Evolutionary conservation across 768 basidiomycete genomes (phyloP).

Genomic region (Lentinula sp.): DNA sequence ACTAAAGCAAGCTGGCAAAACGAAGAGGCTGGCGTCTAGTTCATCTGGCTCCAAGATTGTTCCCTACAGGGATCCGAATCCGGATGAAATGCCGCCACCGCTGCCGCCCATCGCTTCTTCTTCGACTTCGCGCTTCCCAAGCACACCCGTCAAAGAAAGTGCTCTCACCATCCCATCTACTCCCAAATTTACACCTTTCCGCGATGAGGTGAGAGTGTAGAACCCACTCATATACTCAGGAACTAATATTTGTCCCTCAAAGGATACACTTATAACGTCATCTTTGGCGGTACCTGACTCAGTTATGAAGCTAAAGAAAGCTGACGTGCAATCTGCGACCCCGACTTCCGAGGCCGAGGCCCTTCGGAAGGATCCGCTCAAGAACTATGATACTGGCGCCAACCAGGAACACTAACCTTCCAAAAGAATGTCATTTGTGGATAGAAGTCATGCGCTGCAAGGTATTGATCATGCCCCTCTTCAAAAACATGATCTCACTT

Average conservation of each 20-base stretch:
- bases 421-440: background rate
- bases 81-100: constrained; percentile 41
- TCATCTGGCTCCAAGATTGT: constrained; percentile 48
- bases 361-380: constrained; percentile 71
- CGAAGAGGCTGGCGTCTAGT: constrained; percentile 44
- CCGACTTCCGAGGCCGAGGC: constrained; percentile 69
- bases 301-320: constrained; percentile 63
- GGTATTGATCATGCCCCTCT: no score
- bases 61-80: constrained; percentile 58
- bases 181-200: constrained; percentile 65
- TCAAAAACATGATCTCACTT: background rate
- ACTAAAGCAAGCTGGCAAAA: constrained; percentile 53
- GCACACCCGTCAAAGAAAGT: constrained; percentile 24
- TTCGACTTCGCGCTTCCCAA: constrained; percentile 15
- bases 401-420: background rate
- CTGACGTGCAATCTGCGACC: constrained; percentile 32
- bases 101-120: constrained; percentile 20
- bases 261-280: constrained; percentile 23
- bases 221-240: constrained; percentile 4
- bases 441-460: background rate
- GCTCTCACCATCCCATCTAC: constrained; percentile 32
- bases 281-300: constrained; percentile 37
- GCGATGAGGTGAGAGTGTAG: constrained; percentile 56
- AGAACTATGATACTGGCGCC: constrained; percentile 48
- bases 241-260: constrained; percentile 12